phyloP scores from a whole-genome alignment of 2,329 filamentous ascomycete species.

The Penicillium sp. region DNA sequence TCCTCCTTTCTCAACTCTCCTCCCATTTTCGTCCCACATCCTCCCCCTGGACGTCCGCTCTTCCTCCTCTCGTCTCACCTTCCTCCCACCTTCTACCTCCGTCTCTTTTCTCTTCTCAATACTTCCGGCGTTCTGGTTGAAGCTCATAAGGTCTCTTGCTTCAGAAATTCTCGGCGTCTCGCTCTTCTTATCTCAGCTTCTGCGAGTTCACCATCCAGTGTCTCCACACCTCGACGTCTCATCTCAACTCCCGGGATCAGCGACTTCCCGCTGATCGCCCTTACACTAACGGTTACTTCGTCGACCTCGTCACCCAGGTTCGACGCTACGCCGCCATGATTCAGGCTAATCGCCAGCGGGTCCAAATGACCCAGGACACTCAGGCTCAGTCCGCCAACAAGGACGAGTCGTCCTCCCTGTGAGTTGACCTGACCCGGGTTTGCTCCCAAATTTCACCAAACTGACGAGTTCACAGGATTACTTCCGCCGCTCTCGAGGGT shows the following conservation, averaged over 20 bases:
- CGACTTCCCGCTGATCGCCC: constrained; percentile 82
- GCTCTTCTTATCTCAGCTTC: constrained; percentile 81
- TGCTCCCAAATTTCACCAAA: constrained; percentile 38
- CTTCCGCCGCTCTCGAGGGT: constrained; percentile 80
- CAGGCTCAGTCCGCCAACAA: constrained; percentile 23
- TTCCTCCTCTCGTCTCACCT: background rate
- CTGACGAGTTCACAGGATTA: constrained; percentile 51
- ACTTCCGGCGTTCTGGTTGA: constrained; percentile 3
- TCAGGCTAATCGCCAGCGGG: constrained; percentile 72
- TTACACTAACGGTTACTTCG: constrained; percentile 95
- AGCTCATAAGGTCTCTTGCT: constrained; percentile 37
- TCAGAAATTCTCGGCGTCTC: constrained; percentile 75
- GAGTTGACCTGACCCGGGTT: constrained; percentile 15
- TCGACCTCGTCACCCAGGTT: constrained; percentile 94
- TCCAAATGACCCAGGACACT: constrained; percentile 60
- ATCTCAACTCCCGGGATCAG: constrained; percentile 84
- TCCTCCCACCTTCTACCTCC: background rate
- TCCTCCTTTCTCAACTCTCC: too few species aligned
- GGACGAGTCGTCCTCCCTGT: constrained; percentile 53
- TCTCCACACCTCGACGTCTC: constrained; percentile 86
- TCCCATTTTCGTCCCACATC: too few species aligned
- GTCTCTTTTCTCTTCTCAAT: constrained; percentile 38
- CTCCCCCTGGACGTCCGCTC: too few species aligned
- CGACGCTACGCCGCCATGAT: constrained; percentile 86
- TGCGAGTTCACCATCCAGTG: constrained; percentile 89